Conservation (phyloP, 2,329 filamentous ascomycete genomes). For the Drechslera avenae region DNA sequence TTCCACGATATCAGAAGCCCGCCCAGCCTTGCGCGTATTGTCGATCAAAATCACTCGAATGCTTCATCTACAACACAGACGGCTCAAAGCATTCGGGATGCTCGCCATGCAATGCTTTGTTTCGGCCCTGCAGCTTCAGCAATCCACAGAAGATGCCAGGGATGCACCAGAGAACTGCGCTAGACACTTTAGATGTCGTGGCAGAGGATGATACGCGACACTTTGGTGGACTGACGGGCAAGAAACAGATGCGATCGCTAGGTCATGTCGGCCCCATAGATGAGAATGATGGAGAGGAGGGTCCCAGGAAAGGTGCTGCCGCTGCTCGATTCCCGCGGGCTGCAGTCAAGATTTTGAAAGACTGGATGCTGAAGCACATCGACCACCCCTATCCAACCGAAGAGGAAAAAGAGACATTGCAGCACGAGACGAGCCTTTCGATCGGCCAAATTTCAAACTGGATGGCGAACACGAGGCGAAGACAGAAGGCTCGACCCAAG, state of each 20-base stretch:
- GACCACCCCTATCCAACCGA: slow-evolving; percentile 88
- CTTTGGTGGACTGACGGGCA: slow-evolving; percentile 46
- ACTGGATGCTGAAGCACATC: slow-evolving; percentile 80
- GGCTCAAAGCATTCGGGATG: slow-evolving; percentile 49
- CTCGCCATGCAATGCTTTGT: slow-evolving; percentile 55
- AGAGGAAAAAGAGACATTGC: slow-evolving; percentile 80
- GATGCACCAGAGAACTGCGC: slow-evolving; percentile 43
- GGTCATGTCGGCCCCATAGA: slow-evolving; percentile 46
- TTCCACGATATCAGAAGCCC: slow-evolving; percentile 55
- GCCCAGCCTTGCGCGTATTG: slow-evolving; percentile 56
- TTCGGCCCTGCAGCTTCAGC: slow-evolving; percentile 56
- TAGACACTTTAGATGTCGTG: slow-evolving; percentile 56
- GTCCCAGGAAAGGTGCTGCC: slow-evolving; percentile 42
- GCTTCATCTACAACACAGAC: slow-evolving; percentile 51
- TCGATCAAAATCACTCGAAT: slow-evolving; percentile 53
- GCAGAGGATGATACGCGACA: slow-evolving; percentile 47
- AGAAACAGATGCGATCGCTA: slow-evolving; percentile 44
- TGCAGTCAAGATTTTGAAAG: slow-evolving; percentile 78
- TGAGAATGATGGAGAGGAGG: slow-evolving; percentile 33
- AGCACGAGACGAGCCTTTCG: slow-evolving; percentile 78
- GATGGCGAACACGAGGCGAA: slow-evolving; percentile 85
- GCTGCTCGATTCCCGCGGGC: slow-evolving; percentile 71
- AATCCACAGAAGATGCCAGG: slow-evolving; percentile 40
- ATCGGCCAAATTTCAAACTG: slow-evolving; percentile 88
- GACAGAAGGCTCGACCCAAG: slow-evolving; percentile 75